Evolutionary conservation across 345 rosid genomes (phyloP).

Genomic region (Eucalyptus curtisii): DNA sequence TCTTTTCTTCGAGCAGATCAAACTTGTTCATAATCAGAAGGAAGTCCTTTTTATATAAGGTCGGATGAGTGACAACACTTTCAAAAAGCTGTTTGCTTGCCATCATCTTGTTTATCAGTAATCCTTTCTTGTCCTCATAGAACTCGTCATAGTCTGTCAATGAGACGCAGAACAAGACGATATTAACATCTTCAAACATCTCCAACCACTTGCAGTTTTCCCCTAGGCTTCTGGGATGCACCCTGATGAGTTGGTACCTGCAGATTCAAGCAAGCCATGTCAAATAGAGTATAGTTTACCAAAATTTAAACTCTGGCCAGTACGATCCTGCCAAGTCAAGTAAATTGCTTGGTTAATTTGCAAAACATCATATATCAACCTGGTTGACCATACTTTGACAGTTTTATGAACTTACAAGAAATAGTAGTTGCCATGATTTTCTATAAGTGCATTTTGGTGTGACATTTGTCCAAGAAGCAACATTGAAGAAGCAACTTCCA

Average conservation of each 20-base stretch:
- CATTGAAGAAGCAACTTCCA: neutral
- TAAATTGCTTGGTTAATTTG: neutral
- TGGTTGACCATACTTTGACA: neutral
- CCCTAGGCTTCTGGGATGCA: constrained; percentile 57
- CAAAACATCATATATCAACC: neutral
- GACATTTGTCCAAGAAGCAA: neutral
- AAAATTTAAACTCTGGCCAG: neutral
- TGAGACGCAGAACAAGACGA: constrained; percentile 63
- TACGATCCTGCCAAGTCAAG: neutral
- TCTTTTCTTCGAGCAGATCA: constrained; percentile 69
- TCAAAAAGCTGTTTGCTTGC: constrained; percentile 62
- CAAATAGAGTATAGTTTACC: neutral
- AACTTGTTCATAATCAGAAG: constrained; percentile 75
- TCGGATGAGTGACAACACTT: constrained; percentile 40
- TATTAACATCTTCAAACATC: constrained; percentile 76
- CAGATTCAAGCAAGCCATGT: neutral
- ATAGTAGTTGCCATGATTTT: neutral
- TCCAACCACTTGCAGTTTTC: constrained; percentile 71
- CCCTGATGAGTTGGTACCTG: constrained; percentile 84
- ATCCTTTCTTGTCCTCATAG: constrained; percentile 35
- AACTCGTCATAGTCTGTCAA: constrained; percentile 50
- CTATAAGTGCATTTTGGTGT: neutral
- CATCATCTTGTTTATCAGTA: constrained; percentile 64
- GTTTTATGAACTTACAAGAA: neutral
- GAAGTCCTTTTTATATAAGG: constrained; percentile 51